Conservation (phyloP, 148 eudicot genomes). For the Chenopodium formosanum region DNA sequence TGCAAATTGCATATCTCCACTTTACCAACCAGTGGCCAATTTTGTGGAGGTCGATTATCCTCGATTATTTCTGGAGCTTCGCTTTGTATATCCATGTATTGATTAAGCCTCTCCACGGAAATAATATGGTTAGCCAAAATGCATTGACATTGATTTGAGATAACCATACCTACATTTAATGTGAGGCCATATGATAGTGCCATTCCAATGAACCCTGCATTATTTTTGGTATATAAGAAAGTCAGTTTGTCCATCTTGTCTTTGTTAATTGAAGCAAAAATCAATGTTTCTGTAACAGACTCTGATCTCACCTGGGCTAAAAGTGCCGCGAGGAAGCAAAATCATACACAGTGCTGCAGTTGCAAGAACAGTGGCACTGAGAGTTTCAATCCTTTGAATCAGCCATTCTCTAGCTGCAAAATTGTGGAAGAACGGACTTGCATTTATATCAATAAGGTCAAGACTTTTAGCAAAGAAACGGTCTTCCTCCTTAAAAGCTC, state of each 20-base stretch:
- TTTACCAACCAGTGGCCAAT: slow-evolving; percentile 74
- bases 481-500: slow-evolving; percentile 82
- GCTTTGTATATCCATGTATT: slow-evolving; percentile 78
- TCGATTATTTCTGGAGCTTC: slow-evolving; percentile 83
- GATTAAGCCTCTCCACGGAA: slow-evolving; percentile 85
- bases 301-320: slow-evolving; percentile 57
- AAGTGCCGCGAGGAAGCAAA: slow-evolving; percentile 76
- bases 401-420: slow-evolving; percentile 89
- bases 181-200: slow-evolving; percentile 89
- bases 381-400: slow-evolving; percentile 76
- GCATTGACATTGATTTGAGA: slow-evolving; percentile 74
- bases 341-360: slow-evolving; percentile 81
- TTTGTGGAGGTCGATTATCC: slow-evolving; percentile 55
- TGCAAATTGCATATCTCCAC: slow-evolving; percentile 56
- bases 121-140: slow-evolving; percentile 64
- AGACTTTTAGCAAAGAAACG: slow-evolving; percentile 72
- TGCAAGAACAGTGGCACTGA: slow-evolving; percentile 70
- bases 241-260: no score
- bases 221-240: background rate
- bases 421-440: slow-evolving; percentile 71
- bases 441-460: slow-evolving; percentile 68
- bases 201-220: slow-evolving; percentile 91
- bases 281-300: no score
- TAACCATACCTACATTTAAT: slow-evolving; percentile 59
- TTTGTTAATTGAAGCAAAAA: no score